Percentiles rank a stretch among this genome's conserved stretches.
These are phyloP conservation scores for Rugonectria rugulosa DNA, from an alignment of 2,329 filamentous ascomycete species.

Conservation along the genomic window DNA sequence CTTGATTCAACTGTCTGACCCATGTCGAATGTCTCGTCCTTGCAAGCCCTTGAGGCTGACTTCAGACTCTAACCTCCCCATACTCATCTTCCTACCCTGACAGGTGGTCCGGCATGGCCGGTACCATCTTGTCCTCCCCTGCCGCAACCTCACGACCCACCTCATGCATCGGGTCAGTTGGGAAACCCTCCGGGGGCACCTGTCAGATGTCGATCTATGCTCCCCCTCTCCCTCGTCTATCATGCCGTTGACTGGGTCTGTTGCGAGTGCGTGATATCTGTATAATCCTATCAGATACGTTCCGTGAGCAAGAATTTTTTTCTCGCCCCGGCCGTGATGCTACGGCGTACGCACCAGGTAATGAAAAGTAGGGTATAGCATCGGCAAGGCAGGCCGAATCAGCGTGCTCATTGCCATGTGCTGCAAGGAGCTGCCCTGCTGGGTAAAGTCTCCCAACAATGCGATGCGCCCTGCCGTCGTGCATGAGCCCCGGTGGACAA, in stretches of 20 bases:
- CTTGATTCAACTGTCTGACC: background rate
- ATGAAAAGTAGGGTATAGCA: background rate
- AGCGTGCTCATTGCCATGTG: background rate
- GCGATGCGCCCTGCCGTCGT: background rate
- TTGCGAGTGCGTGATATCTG: background rate
- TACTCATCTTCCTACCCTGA: background rate
- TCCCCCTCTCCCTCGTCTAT: background rate
- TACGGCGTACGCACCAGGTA: background rate
- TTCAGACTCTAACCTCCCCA: no score
- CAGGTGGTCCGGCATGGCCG: constrained; percentile 11
- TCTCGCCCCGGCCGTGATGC: background rate
- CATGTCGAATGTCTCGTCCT: constrained; percentile 6
- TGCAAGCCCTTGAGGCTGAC: constrained; percentile 10
- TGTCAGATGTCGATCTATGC: constrained; percentile 21
- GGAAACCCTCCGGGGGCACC: constrained; percentile 12
- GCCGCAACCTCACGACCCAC: constrained; percentile 1
- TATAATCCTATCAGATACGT: background rate
- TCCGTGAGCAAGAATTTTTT: background rate
- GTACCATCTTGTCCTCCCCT: constrained; percentile 10
- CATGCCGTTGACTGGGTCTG: background rate
- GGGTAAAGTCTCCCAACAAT: background rate
- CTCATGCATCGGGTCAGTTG: constrained; percentile 13
- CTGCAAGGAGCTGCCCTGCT: background rate
- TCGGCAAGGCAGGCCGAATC: background rate
- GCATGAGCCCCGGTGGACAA: background rate